Conservation (phyloP, 768 basidiomycete genomes). For the Tremella fuciformis region DNA sequence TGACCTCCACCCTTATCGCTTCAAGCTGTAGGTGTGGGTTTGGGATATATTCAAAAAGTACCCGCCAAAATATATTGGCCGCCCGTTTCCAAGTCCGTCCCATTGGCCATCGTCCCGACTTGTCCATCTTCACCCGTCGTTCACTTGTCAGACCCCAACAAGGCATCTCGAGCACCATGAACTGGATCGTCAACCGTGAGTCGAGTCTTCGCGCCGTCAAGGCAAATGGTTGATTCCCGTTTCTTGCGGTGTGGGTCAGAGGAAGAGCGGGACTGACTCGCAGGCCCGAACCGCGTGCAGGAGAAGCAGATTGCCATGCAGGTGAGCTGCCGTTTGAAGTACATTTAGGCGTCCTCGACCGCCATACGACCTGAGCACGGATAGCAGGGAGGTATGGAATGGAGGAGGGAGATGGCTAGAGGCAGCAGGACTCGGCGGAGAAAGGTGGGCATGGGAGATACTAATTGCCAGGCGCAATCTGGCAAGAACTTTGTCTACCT, state of each 20-base stretch:
- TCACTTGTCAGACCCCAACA: neutral
- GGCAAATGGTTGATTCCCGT: no score
- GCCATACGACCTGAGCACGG: no score
- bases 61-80: neutral
- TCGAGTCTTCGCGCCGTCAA: no score
- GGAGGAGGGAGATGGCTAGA: neutral
- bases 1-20: no score
- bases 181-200: conserved; percentile 40
- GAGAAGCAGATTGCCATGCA: conserved; percentile 40
- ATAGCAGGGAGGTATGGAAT: no score
- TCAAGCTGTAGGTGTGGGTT: neutral
- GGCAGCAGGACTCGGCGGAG: neutral
- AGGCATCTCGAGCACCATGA: conserved; percentile 15
- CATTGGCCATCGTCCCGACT: neutral
- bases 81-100: conserved; percentile 4
- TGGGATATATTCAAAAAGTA: neutral
- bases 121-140: neutral
- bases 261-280: conserved; percentile 8
- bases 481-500: conserved; percentile 41
- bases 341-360: neutral
- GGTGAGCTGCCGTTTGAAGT: conserved; percentile 4
- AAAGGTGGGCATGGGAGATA: no score
- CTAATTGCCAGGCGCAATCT: conserved; percentile 25
- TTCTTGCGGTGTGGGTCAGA: no score
- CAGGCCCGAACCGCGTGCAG: conserved; percentile 33